Percentiles rank a stretch among this genome's conserved stretches.
phyloP scores from a whole-genome alignment of 306 rosid species.

The Vicia villosa region DNA sequence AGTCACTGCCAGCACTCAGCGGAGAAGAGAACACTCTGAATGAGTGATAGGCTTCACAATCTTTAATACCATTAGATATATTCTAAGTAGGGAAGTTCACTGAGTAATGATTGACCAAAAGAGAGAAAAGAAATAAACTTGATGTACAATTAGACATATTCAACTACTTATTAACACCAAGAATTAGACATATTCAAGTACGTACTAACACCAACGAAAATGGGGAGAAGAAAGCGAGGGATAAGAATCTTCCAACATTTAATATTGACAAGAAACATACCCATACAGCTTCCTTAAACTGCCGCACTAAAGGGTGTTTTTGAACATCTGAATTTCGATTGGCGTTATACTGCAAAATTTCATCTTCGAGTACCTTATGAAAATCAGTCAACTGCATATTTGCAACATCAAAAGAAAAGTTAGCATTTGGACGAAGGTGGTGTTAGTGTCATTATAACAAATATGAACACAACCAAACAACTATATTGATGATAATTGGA shows the following conservation, averaged over 20 bases:
- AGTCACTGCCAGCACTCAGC: background rate
- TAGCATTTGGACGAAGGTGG: conserved; percentile 11
- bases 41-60: conserved; percentile 12
- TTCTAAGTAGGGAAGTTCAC: conserved; percentile 18
- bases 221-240: background rate
- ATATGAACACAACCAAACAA: background rate
- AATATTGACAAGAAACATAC: conserved; percentile 49
- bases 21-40: conserved; percentile 6
- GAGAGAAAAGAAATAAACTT: conserved; percentile 3
- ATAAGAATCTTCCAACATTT: conserved; percentile 5
- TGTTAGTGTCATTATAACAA: background rate
- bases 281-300: conserved; percentile 90
- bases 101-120: background rate
- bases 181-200: too few relatives aligned
- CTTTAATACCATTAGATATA: conserved; percentile 3
- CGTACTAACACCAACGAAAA: background rate
- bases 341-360: conserved; percentile 51
- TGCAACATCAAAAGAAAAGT: conserved; percentile 31
- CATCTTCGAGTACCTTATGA: conserved; percentile 62
- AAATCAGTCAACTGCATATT: conserved; percentile 68
- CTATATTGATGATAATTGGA: background rate
- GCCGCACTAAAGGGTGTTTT: conserved; percentile 54
- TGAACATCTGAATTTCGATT: conserved; percentile 46
- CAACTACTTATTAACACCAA: background rate
- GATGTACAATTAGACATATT: background rate